Percentiles rank a stretch among this genome's conserved stretches.
Evolutionary conservation across 2,329 filamentous ascomycete species (phyloP).

Genomic region (Coleophoma crateriformis): DNA sequence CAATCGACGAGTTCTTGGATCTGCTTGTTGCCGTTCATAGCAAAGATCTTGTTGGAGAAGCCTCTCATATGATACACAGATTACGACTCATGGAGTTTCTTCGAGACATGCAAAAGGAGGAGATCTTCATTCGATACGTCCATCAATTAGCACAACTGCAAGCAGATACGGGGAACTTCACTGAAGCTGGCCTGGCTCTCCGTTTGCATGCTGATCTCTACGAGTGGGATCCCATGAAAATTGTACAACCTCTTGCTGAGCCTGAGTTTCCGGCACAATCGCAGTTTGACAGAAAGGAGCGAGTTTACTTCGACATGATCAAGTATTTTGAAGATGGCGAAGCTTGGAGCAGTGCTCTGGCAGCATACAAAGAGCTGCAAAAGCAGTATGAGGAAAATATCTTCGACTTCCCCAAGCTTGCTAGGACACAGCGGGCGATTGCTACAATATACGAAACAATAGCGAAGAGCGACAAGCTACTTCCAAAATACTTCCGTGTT

Average conservation of each 20-base stretch:
- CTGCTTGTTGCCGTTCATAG: conserved; percentile 86
- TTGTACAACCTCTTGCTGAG: conserved; percentile 61
- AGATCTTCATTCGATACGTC: conserved; percentile 94
- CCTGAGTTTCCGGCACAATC: conserved; percentile 78
- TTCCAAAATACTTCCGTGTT: conserved; percentile 87
- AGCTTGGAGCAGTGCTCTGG: conserved; percentile 83
- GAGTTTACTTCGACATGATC: conserved; percentile 90
- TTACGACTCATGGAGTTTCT: conserved; percentile 93
- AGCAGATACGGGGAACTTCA: conserved; percentile 67
- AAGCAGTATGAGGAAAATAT: conserved; percentile 84
- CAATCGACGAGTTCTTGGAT: conserved; percentile 85
- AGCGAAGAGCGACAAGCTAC: conserved; percentile 70
- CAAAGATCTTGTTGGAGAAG: conserved; percentile 66
- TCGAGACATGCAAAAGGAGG: conserved; percentile 93
- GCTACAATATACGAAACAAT: conserved; percentile 88
- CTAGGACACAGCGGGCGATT: conserved; percentile 82
- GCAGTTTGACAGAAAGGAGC: conserved; percentile 88
- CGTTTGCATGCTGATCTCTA: conserved; percentile 90
- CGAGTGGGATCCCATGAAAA: conserved; percentile 74
- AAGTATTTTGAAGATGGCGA: conserved; percentile 92
- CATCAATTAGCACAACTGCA: conserved; percentile 84
- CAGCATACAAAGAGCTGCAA: conserved; percentile 85
- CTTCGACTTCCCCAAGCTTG: conserved; percentile 89
- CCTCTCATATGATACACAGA: conserved; percentile 80
- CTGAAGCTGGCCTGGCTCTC: conserved; percentile 83